Percentiles rank a stretch among this genome's conserved stretches.
phyloP scores from a whole-genome alignment of 352 stramenopile genomes.

The Phytophthora tubulina region DNA sequence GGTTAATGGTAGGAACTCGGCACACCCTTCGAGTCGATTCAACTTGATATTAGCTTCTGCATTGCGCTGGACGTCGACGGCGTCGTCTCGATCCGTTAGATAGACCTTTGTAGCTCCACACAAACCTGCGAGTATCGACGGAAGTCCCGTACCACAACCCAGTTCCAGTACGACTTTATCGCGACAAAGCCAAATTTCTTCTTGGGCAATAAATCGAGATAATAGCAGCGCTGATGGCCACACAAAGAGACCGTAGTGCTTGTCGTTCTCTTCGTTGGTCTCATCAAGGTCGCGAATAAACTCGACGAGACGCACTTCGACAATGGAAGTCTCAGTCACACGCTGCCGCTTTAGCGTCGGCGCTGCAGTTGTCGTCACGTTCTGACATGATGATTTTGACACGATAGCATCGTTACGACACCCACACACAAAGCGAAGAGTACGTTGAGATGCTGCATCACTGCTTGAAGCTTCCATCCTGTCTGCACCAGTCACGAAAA shows the following conservation, averaged over 20 bases:
- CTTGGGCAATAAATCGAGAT: slow-evolving; percentile 56
- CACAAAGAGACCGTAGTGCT: slow-evolving; percentile 75
- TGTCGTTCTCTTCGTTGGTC: slow-evolving; percentile 49
- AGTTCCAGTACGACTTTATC: slow-evolving; percentile 68
- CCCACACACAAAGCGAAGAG: slow-evolving; percentile 30
- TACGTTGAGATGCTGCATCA: slow-evolving; percentile 23
- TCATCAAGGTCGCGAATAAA: slow-evolving; percentile 58
- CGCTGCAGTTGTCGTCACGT: not conserved
- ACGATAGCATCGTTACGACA: not conserved
- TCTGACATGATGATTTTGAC: not conserved
- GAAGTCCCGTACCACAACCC: slow-evolving; percentile 73
- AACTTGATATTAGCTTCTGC: slow-evolving; percentile 61
- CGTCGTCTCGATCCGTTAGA: slow-evolving; percentile 64
- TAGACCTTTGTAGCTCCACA: slow-evolving; percentile 56
- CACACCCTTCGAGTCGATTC: slow-evolving; percentile 47
- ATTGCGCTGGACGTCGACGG: slow-evolving; percentile 57
- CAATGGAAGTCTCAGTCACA: slow-evolving; percentile 18
- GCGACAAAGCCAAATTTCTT: slow-evolving; percentile 37
- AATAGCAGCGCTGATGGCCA: slow-evolving; percentile 70
- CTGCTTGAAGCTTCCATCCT: slow-evolving; percentile 15
- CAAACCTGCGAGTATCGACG: slow-evolving; percentile 63
- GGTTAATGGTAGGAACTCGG: slow-evolving; percentile 53
- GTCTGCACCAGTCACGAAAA: slow-evolving; percentile 28
- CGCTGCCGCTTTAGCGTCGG: slow-evolving; percentile 34
- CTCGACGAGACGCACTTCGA: slow-evolving; percentile 61